Conservation (phyloP, 441 rosid species). For the Adansonia gregorii region DNA sequence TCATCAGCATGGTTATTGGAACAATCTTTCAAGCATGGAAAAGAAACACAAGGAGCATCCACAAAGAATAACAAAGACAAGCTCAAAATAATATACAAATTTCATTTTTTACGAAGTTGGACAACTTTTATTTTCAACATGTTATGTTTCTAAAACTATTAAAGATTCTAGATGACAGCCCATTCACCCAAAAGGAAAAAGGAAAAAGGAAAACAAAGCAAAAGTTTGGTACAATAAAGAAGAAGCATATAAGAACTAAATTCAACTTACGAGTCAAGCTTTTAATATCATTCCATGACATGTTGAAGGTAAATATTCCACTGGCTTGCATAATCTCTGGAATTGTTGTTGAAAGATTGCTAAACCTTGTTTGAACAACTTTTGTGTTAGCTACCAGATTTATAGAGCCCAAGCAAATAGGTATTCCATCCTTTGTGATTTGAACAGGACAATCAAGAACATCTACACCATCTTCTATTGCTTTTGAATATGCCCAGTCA, state of each 20-base stretch:
- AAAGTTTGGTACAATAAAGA: constrained; percentile 11
- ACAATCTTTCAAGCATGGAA: not conserved
- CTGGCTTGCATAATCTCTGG: constrained; percentile 35
- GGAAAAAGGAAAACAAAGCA: not conserved
- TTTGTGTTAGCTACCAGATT: constrained; percentile 49
- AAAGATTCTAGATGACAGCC: not conserved
- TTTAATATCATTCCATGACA: constrained; percentile 47
- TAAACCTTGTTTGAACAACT: constrained; percentile 42
- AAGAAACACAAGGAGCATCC: not conserved
- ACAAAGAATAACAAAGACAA: not conserved
- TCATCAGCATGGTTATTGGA: not conserved
- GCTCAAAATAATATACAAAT: not conserved
- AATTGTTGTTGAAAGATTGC: constrained; percentile 33
- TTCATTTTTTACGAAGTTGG: not conserved
- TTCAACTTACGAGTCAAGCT: constrained; percentile 49
- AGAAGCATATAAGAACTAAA: not conserved
- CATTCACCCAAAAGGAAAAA: not conserved
- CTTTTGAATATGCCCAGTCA: constrained; percentile 52
- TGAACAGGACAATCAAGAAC: constrained; percentile 61
- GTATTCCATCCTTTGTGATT: constrained; percentile 51
- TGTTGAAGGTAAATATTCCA: constrained; percentile 52
- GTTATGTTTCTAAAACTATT: not conserved
- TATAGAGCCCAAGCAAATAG: constrained; percentile 52
- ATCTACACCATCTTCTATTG: constrained; percentile 48
- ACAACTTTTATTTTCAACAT: constrained; percentile 4